Evolutionary conservation across 352 stramenopile genomes (phyloP).

Genomic region (Phytopythium chamaehyphon): DNA sequence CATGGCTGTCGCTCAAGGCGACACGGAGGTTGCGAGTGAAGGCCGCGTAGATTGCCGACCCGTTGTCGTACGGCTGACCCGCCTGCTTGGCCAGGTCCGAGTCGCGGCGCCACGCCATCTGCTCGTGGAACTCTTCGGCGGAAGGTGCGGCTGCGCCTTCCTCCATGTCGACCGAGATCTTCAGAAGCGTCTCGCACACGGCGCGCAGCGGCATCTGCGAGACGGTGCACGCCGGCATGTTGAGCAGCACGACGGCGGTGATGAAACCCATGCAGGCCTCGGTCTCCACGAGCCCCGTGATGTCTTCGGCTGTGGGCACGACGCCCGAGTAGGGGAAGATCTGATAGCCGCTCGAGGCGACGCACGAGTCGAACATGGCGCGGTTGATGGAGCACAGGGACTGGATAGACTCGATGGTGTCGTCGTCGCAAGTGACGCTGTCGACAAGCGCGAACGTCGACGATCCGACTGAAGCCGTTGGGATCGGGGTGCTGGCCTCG

Average conservation of each 20-base stretch:
- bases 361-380: constrained; percentile 42
- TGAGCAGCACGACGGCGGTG: constrained; percentile 31
- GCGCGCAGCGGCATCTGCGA: constrained; percentile 46
- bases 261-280: constrained; percentile 48
- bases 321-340: constrained; percentile 58
- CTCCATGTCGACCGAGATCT: constrained; percentile 45
- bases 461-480: constrained; percentile 26
- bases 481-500: constrained; percentile 18
- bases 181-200: constrained; percentile 57
- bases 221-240: constrained; percentile 47
- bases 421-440: constrained; percentile 35
- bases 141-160: constrained; percentile 23
- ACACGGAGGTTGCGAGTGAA: constrained; percentile 45
- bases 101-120: constrained; percentile 52
- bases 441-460: constrained; percentile 43
- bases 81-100: constrained; percentile 46
- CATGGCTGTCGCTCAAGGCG: constrained; percentile 27
- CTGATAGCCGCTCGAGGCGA: constrained; percentile 42
- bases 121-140: constrained; percentile 30
- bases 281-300: constrained; percentile 39
- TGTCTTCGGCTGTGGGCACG: constrained; percentile 28
- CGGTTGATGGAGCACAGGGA: constrained; percentile 46
- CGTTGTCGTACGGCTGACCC: constrained; percentile 40
- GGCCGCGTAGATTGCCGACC: constrained; percentile 36
- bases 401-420: constrained; percentile 29